Base-by-base conservation (phyloP, 768 basidiomycete species). In the Tylopilus subfusipes region DNA sequence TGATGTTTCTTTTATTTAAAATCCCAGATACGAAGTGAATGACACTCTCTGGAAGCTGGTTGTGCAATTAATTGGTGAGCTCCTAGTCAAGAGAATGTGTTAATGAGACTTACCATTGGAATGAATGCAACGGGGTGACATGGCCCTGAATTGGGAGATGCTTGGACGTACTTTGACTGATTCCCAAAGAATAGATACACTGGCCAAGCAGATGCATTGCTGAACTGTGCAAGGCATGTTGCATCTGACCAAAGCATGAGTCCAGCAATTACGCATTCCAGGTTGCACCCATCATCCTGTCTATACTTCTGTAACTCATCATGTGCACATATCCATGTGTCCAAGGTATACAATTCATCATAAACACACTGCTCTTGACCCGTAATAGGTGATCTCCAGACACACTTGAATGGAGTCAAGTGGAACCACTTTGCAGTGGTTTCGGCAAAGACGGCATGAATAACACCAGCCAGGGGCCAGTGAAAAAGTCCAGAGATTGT, bases 401-500 rank as follows among this genome's bases (percentile, higher is more conserved):
- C 53, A 0, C 50, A 48, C 44, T 60, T 61, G 62, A 66, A 71
- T 0, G 66, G 69, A 0, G 59, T 64, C 5, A 64, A 52, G 34
- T 71, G 65, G 34, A 70, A 65, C 50, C 49, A 46, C 7, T 53
- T 60, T 2, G 60, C 19, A 0, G 48, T 18, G 1, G 22, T 21
- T 10, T 62, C 60, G 0, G 53, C 10, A 7, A 67, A 60, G 3
- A 48, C 50, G 0, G 52, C 42, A 2, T 38, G 34, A 5, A 68
- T 54, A 1, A 68, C 50, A 0, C 40, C 49, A 2, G 53, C 60
- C 2, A 73, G 49, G 0, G 58, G 59, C 0, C 64, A 52, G 48
- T 68, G 63, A 5, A 59, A 55, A 3, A 76, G 54, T 1, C 70
- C 73, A 14, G 69, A 62, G 1, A 74, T 52, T 0, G 25, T 25